Evolutionary conservation across 2,329 filamentous ascomycete genomes (phyloP), one percentile per base, ranked within the genome.

Genomic region (Trichoderma aggressivum): DNA sequence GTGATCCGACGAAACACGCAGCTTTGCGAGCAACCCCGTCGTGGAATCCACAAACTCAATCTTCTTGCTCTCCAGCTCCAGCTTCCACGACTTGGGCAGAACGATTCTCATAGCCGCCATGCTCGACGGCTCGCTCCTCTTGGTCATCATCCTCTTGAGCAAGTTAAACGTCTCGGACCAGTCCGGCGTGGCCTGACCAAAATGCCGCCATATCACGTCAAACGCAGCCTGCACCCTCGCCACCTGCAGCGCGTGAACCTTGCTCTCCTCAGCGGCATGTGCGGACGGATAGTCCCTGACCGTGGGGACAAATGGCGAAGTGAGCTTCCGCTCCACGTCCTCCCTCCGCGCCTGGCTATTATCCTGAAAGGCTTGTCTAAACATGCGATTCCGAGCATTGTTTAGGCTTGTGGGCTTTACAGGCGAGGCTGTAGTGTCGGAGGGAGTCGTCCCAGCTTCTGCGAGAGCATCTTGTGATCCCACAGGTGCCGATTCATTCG

Each of bases 141-240:
- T 76, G 11, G 78, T 77, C 16, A 83, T 85, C 73, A 76, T 79
- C 16, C 75, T 75, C 72, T 78, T 79, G 71, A 87, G 78, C 5
- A 80, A 72, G 10, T 76, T 72, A 53, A 86, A 79, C 12, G 82
- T 80, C 7, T 76, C 73, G 16, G 78, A 79, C 84, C 84, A 87
- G 71, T 82, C 77, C 1, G 80, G 77, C 43, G 79, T 74, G 18
- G 73, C 75, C 43, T 74, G 75, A 1, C 74, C 70, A 67, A 79
- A 78, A 14, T 76, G 74, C 24, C 75, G 73, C 71, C 79, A 80
- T 26, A 82, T 77, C 21, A 76, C 75, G 53, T 82, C 79, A 55
- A 82, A 76, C 5, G 79, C 79, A 3, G 78, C 72, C 72, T 85
- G 84, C 7, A 79, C 78, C n/a, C 75, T 75, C 18, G 81, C 74